Base-by-base conservation (phyloP, 169 alveolate species). In the Condylostoma magnum region DNA sequence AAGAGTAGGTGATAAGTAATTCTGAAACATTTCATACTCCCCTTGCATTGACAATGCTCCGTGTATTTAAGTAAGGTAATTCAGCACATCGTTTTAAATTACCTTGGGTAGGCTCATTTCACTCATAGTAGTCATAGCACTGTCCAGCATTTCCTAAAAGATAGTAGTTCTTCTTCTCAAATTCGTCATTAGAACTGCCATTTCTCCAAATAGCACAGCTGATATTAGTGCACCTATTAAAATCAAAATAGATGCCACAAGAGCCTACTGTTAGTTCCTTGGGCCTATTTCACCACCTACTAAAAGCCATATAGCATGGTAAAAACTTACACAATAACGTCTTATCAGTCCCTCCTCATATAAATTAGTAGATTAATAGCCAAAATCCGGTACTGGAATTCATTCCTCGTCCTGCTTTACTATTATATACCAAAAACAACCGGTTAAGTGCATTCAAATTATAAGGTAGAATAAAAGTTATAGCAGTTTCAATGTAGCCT, bases 161-260 rank as follows among this genome's bases (percentile, higher is more conserved):
- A 22, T 8, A 2, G 63, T 50, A 22, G 44, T 31, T 31, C 69
- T 68, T 37, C 69, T 38, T 34, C 60, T 56, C 47, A 80, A 41
- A 18, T 57, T 55, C 36, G 33, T 20, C 36, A 76, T 56, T 20
- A 83, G 46, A 10, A 79, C 82, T 6, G 87, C 86, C 44, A 83
- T 43, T 38, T 78, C 78, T 20, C 90, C 90, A 43, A 83, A 72
- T 15, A 83, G 82, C 25, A 68, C 79, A 27, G 90, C 90, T 51
- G 75, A 75, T 36, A 76, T 57, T 20, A 83, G 37, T 5, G 87
- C 79, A 33, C 85, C 86, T 28, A 76, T 31, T 33, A 79, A n/a
- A 3, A 78, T 37, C 18, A 67, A 30, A 30, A 75, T 6, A 25
- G 81, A 46, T 28, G 65, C 33, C 25, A 75, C 46, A 2, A 52